Conservation (phyloP, 2,329 filamentous ascomycete genomes). For the Cadophora luteo-olivacea region DNA sequence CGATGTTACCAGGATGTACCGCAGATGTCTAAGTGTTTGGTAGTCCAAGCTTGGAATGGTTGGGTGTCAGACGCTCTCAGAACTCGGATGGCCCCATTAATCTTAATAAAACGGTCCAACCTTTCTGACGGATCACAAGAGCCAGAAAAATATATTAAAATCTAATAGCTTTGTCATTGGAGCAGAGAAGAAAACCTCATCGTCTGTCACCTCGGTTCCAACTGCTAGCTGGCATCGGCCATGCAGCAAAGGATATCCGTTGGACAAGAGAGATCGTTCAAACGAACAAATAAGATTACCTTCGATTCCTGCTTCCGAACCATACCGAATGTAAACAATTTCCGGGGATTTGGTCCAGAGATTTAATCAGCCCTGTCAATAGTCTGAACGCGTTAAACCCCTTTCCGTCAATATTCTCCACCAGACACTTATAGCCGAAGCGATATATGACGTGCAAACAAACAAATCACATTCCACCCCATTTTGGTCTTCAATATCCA, state of each 20-base stretch:
- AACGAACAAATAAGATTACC: background rate
- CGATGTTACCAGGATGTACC: constrained; percentile 15
- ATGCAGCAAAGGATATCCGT: background rate
- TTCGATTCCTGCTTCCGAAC: background rate
- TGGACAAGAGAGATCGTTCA: background rate
- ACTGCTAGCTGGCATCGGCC: background rate
- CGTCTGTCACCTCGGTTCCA: background rate
- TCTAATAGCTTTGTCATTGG: background rate
- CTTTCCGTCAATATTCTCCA: constrained; percentile 1
- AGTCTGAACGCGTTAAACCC: background rate
- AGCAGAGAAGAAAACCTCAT: background rate
- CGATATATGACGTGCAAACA: background rate
- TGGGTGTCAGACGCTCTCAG: background rate
- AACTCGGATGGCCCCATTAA: constrained; percentile 9
- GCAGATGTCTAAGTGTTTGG: constrained; percentile 21
- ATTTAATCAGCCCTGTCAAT: constrained; percentile 14
- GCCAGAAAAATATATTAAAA: background rate
- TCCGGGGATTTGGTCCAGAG: background rate
- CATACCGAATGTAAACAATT: background rate
- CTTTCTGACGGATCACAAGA: constrained; percentile 19
- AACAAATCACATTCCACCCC: background rate
- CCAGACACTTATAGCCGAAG: background rate
- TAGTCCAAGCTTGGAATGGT: constrained; percentile 9
- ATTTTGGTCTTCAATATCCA: background rate
- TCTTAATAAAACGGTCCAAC: constrained; percentile 18